A percentile compares a stretch with the other conserved stretches of the same genome.
Evolutionary conservation across 2,329 filamentous ascomycete genomes (phyloP).

Genomic region (Pseudogymnoascus sp.): DNA sequence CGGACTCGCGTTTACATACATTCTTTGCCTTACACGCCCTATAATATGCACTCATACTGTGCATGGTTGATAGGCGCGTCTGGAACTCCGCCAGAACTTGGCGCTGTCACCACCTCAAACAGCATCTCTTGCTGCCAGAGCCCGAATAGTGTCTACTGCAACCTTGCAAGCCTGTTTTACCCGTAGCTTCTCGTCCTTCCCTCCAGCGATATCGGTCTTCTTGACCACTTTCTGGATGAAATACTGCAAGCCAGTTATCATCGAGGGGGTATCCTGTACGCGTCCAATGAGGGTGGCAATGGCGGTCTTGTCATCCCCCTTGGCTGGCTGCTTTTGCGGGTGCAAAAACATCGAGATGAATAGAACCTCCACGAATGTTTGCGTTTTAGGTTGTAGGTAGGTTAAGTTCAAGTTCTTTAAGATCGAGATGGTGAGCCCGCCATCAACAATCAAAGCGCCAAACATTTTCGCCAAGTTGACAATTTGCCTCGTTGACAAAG

Average conservation of each 20-base stretch:
- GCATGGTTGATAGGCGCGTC: background rate
- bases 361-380: slow-evolving; percentile 70
- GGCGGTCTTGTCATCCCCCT: slow-evolving; percentile 42
- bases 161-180: slow-evolving; percentile 40
- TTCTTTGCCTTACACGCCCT: background rate
- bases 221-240: slow-evolving; percentile 69
- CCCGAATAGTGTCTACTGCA: slow-evolving; percentile 29
- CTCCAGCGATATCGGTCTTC: slow-evolving; percentile 48
- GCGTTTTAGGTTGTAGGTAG: slow-evolving; percentile 67
- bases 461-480: slow-evolving; percentile 63
- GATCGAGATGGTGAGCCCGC: slow-evolving; percentile 47
- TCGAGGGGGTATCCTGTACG: slow-evolving; percentile 53
- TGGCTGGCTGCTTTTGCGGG: slow-evolving; percentile 43
- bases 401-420: slow-evolving; percentile 69
- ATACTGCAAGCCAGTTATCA: slow-evolving; percentile 68
- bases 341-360: slow-evolving; percentile 67
- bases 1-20: background rate
- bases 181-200: slow-evolving; percentile 39
- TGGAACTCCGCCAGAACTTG: slow-evolving; percentile 12
- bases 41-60: background rate
- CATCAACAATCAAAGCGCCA: slow-evolving; percentile 51
- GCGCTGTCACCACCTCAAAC: background rate
- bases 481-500: slow-evolving; percentile 46
- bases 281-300: slow-evolving; percentile 60
- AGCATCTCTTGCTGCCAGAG: slow-evolving; percentile 17